These are phyloP conservation scores for Naematelia aurantialba DNA, from an alignment of 768 basidiomycete species.

Conservation along the genomic window DNA sequence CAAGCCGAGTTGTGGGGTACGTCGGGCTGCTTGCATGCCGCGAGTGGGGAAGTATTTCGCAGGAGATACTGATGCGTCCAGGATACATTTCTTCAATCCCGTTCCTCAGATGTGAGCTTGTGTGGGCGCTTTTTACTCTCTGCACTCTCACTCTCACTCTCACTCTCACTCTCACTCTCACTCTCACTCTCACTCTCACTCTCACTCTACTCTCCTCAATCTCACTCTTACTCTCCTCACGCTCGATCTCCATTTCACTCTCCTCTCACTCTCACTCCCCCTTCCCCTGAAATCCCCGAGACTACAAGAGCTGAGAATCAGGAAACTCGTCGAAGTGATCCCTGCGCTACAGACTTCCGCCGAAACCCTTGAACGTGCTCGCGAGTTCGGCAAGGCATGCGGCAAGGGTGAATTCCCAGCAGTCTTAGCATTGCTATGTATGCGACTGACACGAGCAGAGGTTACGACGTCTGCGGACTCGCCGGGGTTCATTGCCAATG, in stretches of 20 bases:
- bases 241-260: too few relatives aligned
- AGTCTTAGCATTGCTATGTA: neutral
- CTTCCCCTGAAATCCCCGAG: too few relatives aligned
- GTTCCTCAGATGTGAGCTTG: slow-evolving; percentile 80
- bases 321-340: slow-evolving; percentile 92
- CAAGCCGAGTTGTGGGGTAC: slow-evolving; percentile 61
- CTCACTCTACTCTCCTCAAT: neutral
- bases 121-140: neutral
- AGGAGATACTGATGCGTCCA: slow-evolving; percentile 43
- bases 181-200: neutral
- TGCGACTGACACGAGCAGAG: slow-evolving; percentile 57
- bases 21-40: slow-evolving; percentile 49
- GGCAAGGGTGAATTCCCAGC: slow-evolving; percentile 65
- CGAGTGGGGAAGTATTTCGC: neutral
- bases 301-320: slow-evolving; percentile 33
- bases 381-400: slow-evolving; percentile 77
- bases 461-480: slow-evolving; percentile 87
- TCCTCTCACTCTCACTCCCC: too few relatives aligned
- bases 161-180: neutral
- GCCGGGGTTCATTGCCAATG: slow-evolving; percentile 92
- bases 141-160: neutral
- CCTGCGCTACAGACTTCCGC: slow-evolving; percentile 84
- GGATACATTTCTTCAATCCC: slow-evolving; percentile 95
- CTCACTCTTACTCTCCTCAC: too few relatives aligned
- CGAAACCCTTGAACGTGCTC: slow-evolving; percentile 69